phyloP scores from a whole-genome alignment of 148 eudicot species.

The Beta vulgaris region DNA sequence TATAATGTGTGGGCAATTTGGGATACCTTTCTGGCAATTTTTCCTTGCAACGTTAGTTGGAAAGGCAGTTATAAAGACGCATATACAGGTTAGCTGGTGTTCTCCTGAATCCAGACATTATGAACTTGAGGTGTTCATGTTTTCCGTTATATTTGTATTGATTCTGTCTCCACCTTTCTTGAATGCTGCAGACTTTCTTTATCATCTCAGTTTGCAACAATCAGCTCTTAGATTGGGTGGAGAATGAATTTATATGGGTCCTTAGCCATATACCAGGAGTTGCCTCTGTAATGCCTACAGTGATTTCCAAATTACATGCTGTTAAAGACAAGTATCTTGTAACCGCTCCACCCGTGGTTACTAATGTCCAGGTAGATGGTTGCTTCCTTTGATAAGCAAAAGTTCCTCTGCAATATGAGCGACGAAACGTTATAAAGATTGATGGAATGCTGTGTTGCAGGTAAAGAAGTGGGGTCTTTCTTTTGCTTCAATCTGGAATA shows the following conservation, averaged over 20 bases:
- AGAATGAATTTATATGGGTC: constrained; percentile 85
- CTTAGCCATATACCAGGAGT: constrained; percentile 76
- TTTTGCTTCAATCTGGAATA: constrained; percentile 66
- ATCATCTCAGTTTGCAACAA: constrained; percentile 92
- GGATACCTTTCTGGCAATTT: constrained; percentile 94
- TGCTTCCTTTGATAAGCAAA: neutral
- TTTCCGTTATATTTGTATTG: constrained; percentile 4
- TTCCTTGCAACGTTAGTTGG: constrained; percentile 85
- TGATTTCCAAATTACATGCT: constrained; percentile 67
- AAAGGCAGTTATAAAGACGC: constrained; percentile 91
- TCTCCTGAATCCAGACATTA: neutral
- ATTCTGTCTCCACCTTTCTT: neutral
- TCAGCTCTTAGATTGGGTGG: constrained; percentile 93
- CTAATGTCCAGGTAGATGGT: constrained; percentile 58
- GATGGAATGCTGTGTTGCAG: constrained; percentile 33
- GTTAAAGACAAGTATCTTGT: constrained; percentile 78
- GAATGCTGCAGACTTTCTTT: constrained; percentile 69
- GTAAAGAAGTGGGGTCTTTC: constrained; percentile 66
- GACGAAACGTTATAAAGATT: too few relatives aligned
- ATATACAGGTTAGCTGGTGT: constrained; percentile 67
- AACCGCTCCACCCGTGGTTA: constrained; percentile 53
- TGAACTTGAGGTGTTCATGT: constrained; percentile 5
- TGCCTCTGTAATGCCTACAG: constrained; percentile 51
- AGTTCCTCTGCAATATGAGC: neutral
- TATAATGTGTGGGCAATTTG: constrained; percentile 97